Evolutionary conservation across 176 grass and related monocot species (phyloP).

Genomic region (Panicum miliaceum): DNA sequence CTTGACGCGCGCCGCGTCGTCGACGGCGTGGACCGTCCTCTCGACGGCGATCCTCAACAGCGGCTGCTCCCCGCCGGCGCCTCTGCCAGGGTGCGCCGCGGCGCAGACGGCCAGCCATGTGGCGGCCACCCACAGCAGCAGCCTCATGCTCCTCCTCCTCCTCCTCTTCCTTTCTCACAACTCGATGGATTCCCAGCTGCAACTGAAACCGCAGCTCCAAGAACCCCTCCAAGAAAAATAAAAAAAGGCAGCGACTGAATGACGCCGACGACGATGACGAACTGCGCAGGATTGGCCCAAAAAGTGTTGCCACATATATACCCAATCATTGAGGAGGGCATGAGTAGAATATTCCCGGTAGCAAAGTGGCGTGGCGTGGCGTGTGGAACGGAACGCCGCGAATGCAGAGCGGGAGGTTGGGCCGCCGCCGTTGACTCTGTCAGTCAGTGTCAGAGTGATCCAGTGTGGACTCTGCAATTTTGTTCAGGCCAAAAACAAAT

Average conservation of each 20-base stretch:
- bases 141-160: neutral
- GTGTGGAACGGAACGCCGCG: constrained; percentile 15
- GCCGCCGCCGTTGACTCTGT: neutral
- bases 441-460: too few species aligned
- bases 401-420: neutral
- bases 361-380: constrained; percentile 2
- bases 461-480: neutral
- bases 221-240: neutral
- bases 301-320: neutral
- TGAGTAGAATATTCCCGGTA: constrained; percentile 31
- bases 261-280: neutral
- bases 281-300: neutral
- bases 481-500: neutral
- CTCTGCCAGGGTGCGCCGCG: constrained; percentile 29
- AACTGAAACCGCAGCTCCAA: neutral
- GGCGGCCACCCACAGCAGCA: constrained; percentile 28
- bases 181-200: neutral
- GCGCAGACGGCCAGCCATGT: constrained; percentile 30
- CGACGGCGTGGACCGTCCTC: constrained; percentile 34
- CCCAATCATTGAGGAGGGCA: constrained; percentile 13
- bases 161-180: neutral
- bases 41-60: constrained; percentile 64
- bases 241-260: neutral
- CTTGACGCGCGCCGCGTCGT: constrained; percentile 48
- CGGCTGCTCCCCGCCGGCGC: constrained; percentile 56